Base-by-base conservation (phyloP, 345 rosid genomes). In the Linum lewisii region DNA sequence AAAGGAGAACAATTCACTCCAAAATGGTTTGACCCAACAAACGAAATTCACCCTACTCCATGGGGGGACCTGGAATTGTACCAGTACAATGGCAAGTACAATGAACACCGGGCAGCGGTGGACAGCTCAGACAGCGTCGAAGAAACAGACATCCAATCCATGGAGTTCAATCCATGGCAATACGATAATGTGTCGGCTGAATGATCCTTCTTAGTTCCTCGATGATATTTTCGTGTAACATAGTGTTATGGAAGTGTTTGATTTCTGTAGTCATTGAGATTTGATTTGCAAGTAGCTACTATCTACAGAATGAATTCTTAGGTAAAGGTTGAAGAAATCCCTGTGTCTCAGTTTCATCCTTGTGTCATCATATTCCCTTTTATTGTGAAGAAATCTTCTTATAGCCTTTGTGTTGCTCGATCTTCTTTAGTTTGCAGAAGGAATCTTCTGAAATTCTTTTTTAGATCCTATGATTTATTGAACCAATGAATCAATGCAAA, bases 121-220 rank as follows among this genome's bases (percentile, higher is more conserved):
- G 82, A 74, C 58, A 75, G 68, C 75, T 80, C 85, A 2, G 77
- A 68, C n/a, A 61, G 76, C 53, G 56, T 70, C 14, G 44, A 47
- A 1, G 79, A 69, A 57, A 59, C 49, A 19, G 81, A 83, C 60
- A 59, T 65, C 55, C 56, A 68, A 32, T 77, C 84, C 9, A 62
- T 75, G 8, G 86, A 83, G 61, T 87, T 84, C 69, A 80, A 83
- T 72, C 89, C 87, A 0, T 87, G 91, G 95, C 95, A 84, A 63
- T 87, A 81, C 58, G 77, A 78, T 58, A 75, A 78, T 65, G 11
- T 76, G 64, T 68, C 80, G 55, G 70, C 82, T 1, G 84, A 86
- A 74, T 84, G 78, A 86, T 70, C 44, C 8, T 36, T 57, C 8
- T 36, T 57, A 18, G 14, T 26, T 24, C 11, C 29, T 34, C 21